Conservation (phyloP, 139 green algal genomes). For the Picochlorum sp. region DNA sequence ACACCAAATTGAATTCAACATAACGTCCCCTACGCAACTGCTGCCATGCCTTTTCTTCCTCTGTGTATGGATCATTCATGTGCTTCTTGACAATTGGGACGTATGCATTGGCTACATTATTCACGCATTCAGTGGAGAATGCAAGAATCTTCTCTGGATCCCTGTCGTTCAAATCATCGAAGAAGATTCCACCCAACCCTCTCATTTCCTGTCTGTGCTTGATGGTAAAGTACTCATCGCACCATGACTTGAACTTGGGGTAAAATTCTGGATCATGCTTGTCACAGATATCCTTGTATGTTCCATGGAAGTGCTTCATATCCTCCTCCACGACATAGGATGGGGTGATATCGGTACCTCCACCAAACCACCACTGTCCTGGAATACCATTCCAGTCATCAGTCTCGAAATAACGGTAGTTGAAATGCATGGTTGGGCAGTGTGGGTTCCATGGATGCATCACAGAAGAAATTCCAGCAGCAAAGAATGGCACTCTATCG, state of each 20-base stretch:
- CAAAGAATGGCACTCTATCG: conserved; percentile 94
- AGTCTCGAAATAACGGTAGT: conserved; percentile 99
- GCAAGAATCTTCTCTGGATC: conserved; percentile 57
- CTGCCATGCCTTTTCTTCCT: conserved; percentile 93
- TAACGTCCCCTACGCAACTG: conserved; percentile 77
- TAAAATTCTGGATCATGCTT: conserved; percentile 90
- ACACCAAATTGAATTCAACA: conserved; percentile 98
- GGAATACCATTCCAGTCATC: conserved; percentile 88
- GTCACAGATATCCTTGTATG: conserved; percentile 90
- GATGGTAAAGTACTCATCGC: conserved; percentile 98
- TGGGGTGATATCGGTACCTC: conserved; percentile 97
- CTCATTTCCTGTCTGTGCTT: conserved; percentile 78
- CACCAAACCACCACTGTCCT: conserved; percentile 98
- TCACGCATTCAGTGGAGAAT: conserved; percentile 75
- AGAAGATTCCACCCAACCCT: conserved; percentile 97
- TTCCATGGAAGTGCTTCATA: conserved; percentile 95
- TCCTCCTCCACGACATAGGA: conserved; percentile 89
- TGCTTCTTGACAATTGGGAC: conserved; percentile 84
- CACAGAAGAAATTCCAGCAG: conserved; percentile 89
- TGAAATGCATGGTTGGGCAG: conserved; percentile 98
- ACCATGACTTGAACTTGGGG: conserved; percentile 88
- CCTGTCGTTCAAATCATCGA: conserved; percentile 91
- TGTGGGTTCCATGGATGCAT: conserved; percentile 98
- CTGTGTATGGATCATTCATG: conserved; percentile 82
- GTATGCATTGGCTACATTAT: conserved; percentile 72